Conservation (phyloP, 768 basidiomycete genomes). For the Clavulina sp. region DNA sequence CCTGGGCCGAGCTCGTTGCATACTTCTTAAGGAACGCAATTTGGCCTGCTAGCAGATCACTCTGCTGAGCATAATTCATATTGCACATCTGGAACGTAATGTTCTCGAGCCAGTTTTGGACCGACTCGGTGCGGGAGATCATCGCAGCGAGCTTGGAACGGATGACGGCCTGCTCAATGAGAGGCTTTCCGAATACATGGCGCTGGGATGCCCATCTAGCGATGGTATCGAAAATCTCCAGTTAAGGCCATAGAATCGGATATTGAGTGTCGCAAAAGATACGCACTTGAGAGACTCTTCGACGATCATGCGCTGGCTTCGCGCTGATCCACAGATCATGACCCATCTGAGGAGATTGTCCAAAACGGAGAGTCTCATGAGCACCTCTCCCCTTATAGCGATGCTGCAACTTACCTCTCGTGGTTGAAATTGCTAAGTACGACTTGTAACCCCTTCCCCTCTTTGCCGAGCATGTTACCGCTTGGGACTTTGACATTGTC, state of each 20-base stretch:
- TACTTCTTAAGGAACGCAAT: slow-evolving; percentile 70
- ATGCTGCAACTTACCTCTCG: no score
- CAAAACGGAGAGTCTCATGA: slow-evolving; percentile 62
- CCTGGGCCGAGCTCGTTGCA: slow-evolving; percentile 54
- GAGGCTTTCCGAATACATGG: slow-evolving; percentile 68
- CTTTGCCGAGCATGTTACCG: slow-evolving; percentile 69
- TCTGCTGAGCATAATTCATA: slow-evolving; percentile 44
- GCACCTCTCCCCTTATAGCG: slow-evolving; percentile 55
- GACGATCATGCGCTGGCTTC: slow-evolving; percentile 45
- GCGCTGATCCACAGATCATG: slow-evolving; percentile 58
- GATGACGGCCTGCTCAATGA: slow-evolving; percentile 67
- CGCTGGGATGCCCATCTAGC: slow-evolving; percentile 69
- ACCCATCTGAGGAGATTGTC: slow-evolving; percentile 86
- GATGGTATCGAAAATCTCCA: background rate
- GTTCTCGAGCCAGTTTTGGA: slow-evolving; percentile 74
- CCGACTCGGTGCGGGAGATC: slow-evolving; percentile 69
- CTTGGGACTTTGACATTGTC: slow-evolving; percentile 75
- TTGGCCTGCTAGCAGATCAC: no score
- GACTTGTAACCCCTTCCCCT: slow-evolving; percentile 53
- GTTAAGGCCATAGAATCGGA: background rate
- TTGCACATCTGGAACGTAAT: slow-evolving; percentile 77
- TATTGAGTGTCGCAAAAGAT: no score
- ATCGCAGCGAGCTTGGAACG: slow-evolving; percentile 73
- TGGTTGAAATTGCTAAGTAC: slow-evolving; percentile 79
- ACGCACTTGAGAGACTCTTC: slow-evolving; percentile 64